Evolutionary conservation across 1,139 yeast genomes (phyloP).

Genomic region (Candida sojae): DNA sequence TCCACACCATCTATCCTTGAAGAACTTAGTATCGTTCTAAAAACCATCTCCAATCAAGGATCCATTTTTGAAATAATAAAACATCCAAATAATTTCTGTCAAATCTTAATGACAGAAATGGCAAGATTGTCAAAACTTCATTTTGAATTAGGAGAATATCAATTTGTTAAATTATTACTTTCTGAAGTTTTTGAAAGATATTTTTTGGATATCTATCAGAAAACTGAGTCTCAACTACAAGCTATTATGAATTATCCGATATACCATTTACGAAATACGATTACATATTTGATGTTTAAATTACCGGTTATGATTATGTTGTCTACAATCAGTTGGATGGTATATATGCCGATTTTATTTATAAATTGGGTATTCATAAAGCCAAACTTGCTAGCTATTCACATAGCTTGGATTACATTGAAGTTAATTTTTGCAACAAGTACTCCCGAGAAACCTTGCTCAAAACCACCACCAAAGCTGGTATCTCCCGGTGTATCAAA

Average conservation of each 20-base stretch:
- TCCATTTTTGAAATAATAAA: slow-evolving; percentile 15
- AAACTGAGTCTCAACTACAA: slow-evolving; percentile 7
- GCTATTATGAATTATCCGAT: slow-evolving; percentile 12
- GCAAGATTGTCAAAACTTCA: slow-evolving; percentile 10
- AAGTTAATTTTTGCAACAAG: slow-evolving; percentile 1
- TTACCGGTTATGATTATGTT: slow-evolving; percentile 20
- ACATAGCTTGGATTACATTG: slow-evolving; percentile 1
- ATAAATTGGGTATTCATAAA: slow-evolving; percentile 7
- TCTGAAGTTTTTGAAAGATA: slow-evolving; percentile 21
- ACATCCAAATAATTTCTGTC: slow-evolving; percentile 15
- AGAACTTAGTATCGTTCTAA: slow-evolving; percentile 5
- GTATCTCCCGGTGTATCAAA: too few relatives aligned
- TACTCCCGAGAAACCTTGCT: background rate
- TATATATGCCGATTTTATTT: slow-evolving; percentile 19
- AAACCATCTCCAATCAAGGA: slow-evolving; percentile 10
- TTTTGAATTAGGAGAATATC: slow-evolving; percentile 10
- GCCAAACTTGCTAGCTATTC: slow-evolving; percentile 7
- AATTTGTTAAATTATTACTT: slow-evolving; percentile 13
- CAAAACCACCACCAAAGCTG: background rate
- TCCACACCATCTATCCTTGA: background rate
- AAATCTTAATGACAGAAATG: slow-evolving; percentile 13
- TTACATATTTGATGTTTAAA: slow-evolving; percentile 14
- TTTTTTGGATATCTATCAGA: slow-evolving; percentile 9
- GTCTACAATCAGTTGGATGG: slow-evolving; percentile 16
- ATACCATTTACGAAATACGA: slow-evolving; percentile 8